phyloP scores from a whole-genome alignment of 1,284 basidiomycete species.

The Lentinula novae-zelandiae region DNA sequence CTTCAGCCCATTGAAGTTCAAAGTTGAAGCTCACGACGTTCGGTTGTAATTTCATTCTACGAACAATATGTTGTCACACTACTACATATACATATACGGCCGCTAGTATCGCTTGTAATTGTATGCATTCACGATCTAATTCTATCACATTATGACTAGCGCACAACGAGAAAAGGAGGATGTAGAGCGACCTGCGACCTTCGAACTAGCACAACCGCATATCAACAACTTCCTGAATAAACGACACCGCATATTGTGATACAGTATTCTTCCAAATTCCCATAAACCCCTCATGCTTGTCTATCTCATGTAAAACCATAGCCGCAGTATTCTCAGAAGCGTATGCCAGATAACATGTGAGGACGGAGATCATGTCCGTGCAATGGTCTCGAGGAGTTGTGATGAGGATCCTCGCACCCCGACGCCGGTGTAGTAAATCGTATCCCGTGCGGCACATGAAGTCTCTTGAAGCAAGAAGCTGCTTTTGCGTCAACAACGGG shows the following conservation, averaged over 20 bases:
- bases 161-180: too few relatives aligned
- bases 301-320: constrained; percentile 1
- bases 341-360: constrained; percentile 6
- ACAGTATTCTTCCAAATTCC: constrained; percentile 11
- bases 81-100: background rate
- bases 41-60: background rate
- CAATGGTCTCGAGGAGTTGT: constrained; percentile 14
- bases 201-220: background rate
- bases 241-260: background rate
- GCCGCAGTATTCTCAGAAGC: background rate
- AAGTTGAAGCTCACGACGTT: background rate
- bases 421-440: background rate
- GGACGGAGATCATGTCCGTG: constrained; percentile 12
- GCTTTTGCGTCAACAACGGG: constrained; percentile 6
- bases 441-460: constrained; percentile 3
- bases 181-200: too few relatives aligned
- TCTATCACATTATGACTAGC: background rate
- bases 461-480: constrained; percentile 8
- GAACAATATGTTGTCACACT: background rate
- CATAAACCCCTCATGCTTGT: constrained; percentile 1
- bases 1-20: background rate
- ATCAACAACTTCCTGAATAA: constrained; percentile 10
- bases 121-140: background rate
- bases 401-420: constrained; percentile 5
- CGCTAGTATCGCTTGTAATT: background rate